A percentile compares a stretch with the other conserved stretches of the same genome.
Evolutionary conservation across 2,329 filamentous ascomycete species (phyloP).

Genomic region (Penicillium oxalicum): DNA sequence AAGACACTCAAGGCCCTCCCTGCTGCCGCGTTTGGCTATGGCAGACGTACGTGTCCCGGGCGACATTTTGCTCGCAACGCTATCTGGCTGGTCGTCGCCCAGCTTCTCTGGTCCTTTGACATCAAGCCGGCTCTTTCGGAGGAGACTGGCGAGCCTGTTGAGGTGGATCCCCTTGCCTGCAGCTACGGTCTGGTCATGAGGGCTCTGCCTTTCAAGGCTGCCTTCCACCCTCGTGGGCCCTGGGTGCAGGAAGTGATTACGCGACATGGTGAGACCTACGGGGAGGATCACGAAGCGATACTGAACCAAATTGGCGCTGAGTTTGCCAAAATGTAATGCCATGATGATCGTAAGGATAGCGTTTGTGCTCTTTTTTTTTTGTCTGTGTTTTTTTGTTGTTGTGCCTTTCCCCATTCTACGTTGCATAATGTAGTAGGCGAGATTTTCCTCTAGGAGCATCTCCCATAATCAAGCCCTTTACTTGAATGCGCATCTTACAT

Average conservation of each 20-base stretch:
- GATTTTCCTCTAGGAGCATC: too few species aligned
- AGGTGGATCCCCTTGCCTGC: slow-evolving; percentile 9
- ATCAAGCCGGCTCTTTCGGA: slow-evolving; percentile 13
- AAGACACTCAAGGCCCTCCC: not conserved
- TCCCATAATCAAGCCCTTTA: too few species aligned
- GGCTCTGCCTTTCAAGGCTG: slow-evolving; percentile 14
- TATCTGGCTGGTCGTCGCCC: slow-evolving; percentile 25
- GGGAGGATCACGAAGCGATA: slow-evolving; percentile 6
- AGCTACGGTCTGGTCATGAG: slow-evolving; percentile 11
- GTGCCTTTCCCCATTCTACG: too few species aligned
- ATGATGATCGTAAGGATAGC: too few species aligned
- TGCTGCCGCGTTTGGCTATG: slow-evolving; percentile 21
- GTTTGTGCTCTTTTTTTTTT: too few species aligned
- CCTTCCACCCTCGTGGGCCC: slow-evolving; percentile 8
- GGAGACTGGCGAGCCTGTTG: slow-evolving; percentile 7
- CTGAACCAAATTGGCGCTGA: slow-evolving; percentile 10
- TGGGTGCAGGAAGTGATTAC: slow-evolving; percentile 10
- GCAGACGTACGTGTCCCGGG: slow-evolving; percentile 28
- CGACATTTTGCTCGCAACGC: slow-evolving; percentile 29
- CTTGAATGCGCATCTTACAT: too few species aligned
- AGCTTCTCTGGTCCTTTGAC: slow-evolving; percentile 29
- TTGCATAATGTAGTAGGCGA: too few species aligned
- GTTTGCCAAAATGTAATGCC: slow-evolving; percentile 7
- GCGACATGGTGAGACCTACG: slow-evolving; percentile 6
- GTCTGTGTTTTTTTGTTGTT: too few species aligned